Percentiles rank a stretch among this genome's conserved stretches.
These are phyloP conservation scores for Pyrus bretschneideri DNA, from an alignment of 306 rosid genomes.

Conservation along the genomic window DNA sequence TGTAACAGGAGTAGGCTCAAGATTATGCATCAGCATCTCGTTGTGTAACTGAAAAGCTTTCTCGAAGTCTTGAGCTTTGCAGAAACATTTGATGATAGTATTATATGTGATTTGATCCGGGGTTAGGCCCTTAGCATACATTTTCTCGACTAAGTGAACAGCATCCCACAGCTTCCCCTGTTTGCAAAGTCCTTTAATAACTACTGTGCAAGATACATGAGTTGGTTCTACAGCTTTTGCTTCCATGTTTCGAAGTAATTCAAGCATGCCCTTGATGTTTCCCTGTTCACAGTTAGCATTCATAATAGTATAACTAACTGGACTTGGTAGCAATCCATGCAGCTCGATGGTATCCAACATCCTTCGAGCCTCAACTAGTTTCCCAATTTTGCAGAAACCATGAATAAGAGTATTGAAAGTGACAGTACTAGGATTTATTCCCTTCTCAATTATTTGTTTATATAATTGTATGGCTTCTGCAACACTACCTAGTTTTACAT, in stretches of 20 bases:
- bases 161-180: conserved; percentile 29
- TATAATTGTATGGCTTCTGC: conserved; percentile 31
- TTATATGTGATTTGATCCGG: conserved; percentile 49
- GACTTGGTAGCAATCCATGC: conserved; percentile 35
- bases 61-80: conserved; percentile 32
- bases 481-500: conserved; percentile 29
- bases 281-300: conserved; percentile 39
- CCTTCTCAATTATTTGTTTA: conserved; percentile 25
- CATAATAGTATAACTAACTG: conserved; percentile 45
- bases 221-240: conserved; percentile 26
- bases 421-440: conserved; percentile 34
- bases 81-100: conserved; percentile 35
- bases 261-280: conserved; percentile 25
- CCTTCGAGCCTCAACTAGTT: conserved; percentile 28
- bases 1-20: conserved; percentile 40
- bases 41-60: conserved; percentile 39
- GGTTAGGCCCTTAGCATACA: conserved; percentile 28
- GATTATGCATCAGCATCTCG: conserved; percentile 43
- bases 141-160: conserved; percentile 25
- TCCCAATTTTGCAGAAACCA: conserved; percentile 42
- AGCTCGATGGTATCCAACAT: conserved; percentile 29
- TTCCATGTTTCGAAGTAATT: conserved; percentile 37
- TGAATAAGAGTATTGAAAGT: conserved; percentile 40
- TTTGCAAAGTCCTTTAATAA: conserved; percentile 37
- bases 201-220: conserved; percentile 38